Evolutionary conservation across 768 basidiomycete genomes (phyloP).

Genomic region (Cyclocybe cylindracea): DNA sequence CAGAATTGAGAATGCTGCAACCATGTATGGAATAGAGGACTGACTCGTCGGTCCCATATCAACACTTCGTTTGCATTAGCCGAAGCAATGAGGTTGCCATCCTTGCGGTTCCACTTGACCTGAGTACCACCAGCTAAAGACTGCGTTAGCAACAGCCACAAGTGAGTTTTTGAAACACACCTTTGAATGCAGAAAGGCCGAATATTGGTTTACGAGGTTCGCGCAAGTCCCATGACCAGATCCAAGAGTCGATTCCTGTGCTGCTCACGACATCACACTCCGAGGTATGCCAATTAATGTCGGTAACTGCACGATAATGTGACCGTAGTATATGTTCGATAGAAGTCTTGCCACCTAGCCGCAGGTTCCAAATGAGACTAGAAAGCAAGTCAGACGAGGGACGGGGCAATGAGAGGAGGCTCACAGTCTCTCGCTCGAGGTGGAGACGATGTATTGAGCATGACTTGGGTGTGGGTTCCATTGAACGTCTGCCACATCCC

Average conservation of each 20-base stretch:
- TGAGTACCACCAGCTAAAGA: slow-evolving; percentile 81
- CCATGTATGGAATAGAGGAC: slow-evolving; percentile 20
- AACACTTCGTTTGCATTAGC: slow-evolving; percentile 85
- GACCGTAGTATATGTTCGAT: slow-evolving; percentile 85
- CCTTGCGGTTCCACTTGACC: slow-evolving; percentile 94
- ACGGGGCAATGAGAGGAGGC: slow-evolving; percentile 21
- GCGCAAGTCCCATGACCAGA: slow-evolving; percentile 93
- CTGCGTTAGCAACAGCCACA: neutral
- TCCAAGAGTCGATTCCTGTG: slow-evolving; percentile 90
- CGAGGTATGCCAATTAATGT: slow-evolving; percentile 95
- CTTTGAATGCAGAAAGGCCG: slow-evolving; percentile 57
- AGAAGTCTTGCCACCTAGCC: slow-evolving; percentile 68
- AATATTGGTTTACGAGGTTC: slow-evolving; percentile 69
- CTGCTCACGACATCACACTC: slow-evolving; percentile 87
- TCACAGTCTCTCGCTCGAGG: slow-evolving; percentile 86
- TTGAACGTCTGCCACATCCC: slow-evolving; percentile 93
- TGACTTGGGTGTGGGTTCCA: slow-evolving; percentile 86
- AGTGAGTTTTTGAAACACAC: slow-evolving; percentile 18
- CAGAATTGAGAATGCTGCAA: neutral
- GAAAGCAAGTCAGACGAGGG: neutral
- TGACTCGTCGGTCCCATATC: slow-evolving; percentile 92
- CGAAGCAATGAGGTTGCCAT: slow-evolving; percentile 86
- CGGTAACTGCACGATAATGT: slow-evolving; percentile 95
- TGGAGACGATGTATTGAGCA: slow-evolving; percentile 83
- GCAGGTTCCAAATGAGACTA: slow-evolving; percentile 94